Conservation (phyloP, 495 filamentous ascomycete genomes). For the Aspergillus biplanus region DNA sequence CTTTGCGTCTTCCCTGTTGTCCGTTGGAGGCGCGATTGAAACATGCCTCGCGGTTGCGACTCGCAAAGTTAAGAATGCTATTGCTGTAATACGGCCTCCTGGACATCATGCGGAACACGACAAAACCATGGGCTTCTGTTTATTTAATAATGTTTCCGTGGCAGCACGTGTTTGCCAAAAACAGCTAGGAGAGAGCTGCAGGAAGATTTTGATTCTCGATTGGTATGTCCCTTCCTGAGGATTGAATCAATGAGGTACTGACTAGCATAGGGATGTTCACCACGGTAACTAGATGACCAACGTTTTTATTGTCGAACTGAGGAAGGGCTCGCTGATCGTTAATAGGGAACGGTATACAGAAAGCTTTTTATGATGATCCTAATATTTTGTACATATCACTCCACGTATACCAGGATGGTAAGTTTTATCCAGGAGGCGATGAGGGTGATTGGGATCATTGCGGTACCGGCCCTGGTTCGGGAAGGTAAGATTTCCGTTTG, state of each 20-base stretch:
- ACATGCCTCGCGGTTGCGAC: slow-evolving; percentile 82
- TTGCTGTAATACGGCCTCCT: slow-evolving; percentile 91
- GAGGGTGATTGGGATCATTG: slow-evolving; percentile 78
- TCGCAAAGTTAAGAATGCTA: slow-evolving; percentile 85
- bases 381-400: slow-evolving; percentile 95
- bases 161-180: slow-evolving; percentile 81
- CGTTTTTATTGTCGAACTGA: not conserved
- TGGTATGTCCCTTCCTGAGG: slow-evolving; percentile 66
- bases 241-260: slow-evolving; percentile 23
- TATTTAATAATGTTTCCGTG: slow-evolving; percentile 96
- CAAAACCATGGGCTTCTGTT: slow-evolving; percentile 87
- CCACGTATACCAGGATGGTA: slow-evolving; percentile 82
- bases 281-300: slow-evolving; percentile 48
- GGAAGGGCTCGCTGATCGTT: slow-evolving; percentile 26
- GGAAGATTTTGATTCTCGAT: slow-evolving; percentile 90
- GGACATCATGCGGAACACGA: slow-evolving; percentile 93
- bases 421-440: slow-evolving; percentile 81
- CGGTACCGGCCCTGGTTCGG: slow-evolving; percentile 72
- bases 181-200: slow-evolving; percentile 73
- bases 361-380: slow-evolving; percentile 91
- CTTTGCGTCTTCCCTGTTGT: slow-evolving; percentile 76
- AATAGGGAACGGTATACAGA: slow-evolving; percentile 90
- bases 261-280: slow-evolving; percentile 61
- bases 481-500: slow-evolving; percentile 50
- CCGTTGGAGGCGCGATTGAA: slow-evolving; percentile 94